These are phyloP conservation scores for Porphyrellus sp. DNA, from an alignment of 1,284 basidiomycete species.

Conservation along the genomic window DNA sequence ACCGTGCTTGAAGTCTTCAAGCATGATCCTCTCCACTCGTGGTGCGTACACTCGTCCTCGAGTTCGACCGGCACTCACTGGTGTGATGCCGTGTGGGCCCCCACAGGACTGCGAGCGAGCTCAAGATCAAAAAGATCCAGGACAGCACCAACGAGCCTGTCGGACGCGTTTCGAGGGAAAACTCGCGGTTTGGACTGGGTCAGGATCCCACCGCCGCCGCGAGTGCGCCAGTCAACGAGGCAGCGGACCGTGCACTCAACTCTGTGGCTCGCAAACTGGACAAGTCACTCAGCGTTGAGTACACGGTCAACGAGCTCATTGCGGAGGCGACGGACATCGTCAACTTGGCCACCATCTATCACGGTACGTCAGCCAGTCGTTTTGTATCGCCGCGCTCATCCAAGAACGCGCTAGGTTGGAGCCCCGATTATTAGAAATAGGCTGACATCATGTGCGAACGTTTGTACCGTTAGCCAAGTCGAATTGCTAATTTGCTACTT, in stretches of 20 bases:
- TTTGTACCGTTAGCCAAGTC: constrained; percentile 12
- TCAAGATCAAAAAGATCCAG: constrained; percentile 65
- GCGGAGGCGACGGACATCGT: constrained; percentile 80
- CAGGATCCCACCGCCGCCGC: constrained; percentile 48
- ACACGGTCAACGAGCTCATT: constrained; percentile 91
- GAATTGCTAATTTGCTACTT: constrained; percentile 4
- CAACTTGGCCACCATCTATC: constrained; percentile 79
- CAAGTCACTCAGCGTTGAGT: constrained; percentile 84
- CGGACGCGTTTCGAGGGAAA: constrained; percentile 19
- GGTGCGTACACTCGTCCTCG: too few species aligned
- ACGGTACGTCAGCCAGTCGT: constrained; percentile 46
- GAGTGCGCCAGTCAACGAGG: constrained; percentile 72
- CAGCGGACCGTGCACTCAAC: constrained; percentile 84
- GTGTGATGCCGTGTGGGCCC: too few species aligned
- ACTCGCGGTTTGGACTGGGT: constrained; percentile 39
- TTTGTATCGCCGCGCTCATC: constrained; percentile 1
- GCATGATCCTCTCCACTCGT: constrained; percentile 92
- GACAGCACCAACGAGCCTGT: constrained; percentile 31
- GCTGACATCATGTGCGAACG: neutral
- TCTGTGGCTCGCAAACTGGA: constrained; percentile 82
- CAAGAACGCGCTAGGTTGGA: constrained; percentile 34
- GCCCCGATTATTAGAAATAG: constrained; percentile 34
- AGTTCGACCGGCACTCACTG: too few species aligned
- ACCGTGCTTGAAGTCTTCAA: constrained; percentile 97
- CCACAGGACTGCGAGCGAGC: constrained; percentile 72